phyloP scores from a whole-genome alignment of 805 yeast genomes.

The Ascoidea rubescens region DNA sequence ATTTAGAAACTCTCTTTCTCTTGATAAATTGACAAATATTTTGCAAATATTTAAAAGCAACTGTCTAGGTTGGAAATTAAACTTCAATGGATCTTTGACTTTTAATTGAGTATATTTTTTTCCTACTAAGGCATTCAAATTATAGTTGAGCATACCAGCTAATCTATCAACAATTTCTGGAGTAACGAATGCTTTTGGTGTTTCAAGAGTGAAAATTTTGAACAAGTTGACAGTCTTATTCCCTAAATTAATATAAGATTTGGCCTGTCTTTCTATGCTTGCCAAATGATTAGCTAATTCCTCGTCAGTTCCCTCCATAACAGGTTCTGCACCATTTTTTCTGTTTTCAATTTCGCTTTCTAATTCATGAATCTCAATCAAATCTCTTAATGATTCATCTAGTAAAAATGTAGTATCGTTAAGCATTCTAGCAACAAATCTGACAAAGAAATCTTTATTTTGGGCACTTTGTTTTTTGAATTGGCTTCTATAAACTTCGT shows the following conservation, averaged over 20 bases:
- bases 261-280: constrained; percentile 63
- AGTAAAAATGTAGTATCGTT: constrained; percentile 86
- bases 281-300: constrained; percentile 45
- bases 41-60: constrained; percentile 57
- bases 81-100: constrained; percentile 71
- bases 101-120: constrained; percentile 84
- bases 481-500: constrained; percentile 52
- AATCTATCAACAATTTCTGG: constrained; percentile 87
- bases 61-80: constrained; percentile 68
- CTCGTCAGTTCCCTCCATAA: constrained; percentile 25
- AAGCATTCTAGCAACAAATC: constrained; percentile 88
- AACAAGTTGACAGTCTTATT: constrained; percentile 73
- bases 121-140: constrained; percentile 85
- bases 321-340: constrained; percentile 18
- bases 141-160: constrained; percentile 93
- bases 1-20: constrained; percentile 47
- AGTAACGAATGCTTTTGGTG: constrained; percentile 74
- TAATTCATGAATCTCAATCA: constrained; percentile 62
- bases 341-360: constrained; percentile 52
- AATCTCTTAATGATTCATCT: constrained; percentile 78
- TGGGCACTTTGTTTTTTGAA: constrained; percentile 51
- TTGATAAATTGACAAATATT: constrained; percentile 60
- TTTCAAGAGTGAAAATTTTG: constrained; percentile 70
- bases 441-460: constrained; percentile 73
- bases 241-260: constrained; percentile 68